These are phyloP conservation scores for Alternaria postmessia DNA, from an alignment of 2,329 filamentous ascomycete genomes.

Conservation along the genomic window DNA sequence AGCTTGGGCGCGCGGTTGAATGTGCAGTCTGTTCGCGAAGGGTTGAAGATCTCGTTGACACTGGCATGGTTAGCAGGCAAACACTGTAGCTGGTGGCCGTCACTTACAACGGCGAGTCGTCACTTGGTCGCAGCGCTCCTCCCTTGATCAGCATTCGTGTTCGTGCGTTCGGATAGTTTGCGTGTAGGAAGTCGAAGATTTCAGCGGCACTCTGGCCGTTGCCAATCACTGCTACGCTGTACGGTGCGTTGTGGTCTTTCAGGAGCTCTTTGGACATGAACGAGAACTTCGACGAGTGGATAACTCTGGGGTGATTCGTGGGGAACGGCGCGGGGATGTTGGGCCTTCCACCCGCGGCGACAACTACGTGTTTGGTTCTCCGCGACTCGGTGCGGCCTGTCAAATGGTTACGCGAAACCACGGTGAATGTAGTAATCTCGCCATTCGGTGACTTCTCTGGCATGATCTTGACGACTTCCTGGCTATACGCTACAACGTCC, in stretches of 20 bases:
- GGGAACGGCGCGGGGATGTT: conserved; percentile 76
- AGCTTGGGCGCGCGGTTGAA: conserved; percentile 71
- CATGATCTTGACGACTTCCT: conserved; percentile 76
- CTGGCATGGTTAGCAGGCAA: conserved; percentile 56
- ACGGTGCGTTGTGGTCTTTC: conserved; percentile 62
- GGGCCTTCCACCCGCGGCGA: conserved; percentile 72
- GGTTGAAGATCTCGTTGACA: conserved; percentile 97
- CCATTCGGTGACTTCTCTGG: conserved; percentile 63
- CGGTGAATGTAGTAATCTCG: conserved; percentile 70
- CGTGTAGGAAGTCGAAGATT: conserved; percentile 89
- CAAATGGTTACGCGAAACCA: conserved; percentile 69
- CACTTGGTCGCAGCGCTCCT: conserved; percentile 84
- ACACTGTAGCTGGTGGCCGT: neutral
- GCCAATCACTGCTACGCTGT: conserved; percentile 84
- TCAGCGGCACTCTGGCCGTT: conserved; percentile 93
- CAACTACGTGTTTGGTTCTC: conserved; percentile 72
- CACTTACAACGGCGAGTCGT: conserved; percentile 93
- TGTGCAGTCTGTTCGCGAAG: conserved; percentile 79
- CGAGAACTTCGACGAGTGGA: conserved; percentile 90
- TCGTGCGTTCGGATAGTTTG: conserved; percentile 79
- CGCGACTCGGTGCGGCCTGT: conserved; percentile 64
- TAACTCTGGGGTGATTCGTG: conserved; percentile 72
- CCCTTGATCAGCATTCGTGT: conserved; percentile 83
- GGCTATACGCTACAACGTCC: conserved; percentile 75
- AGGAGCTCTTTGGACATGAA: conserved; percentile 69